A percentile compares a stretch with the other conserved stretches of the same genome.
phyloP scores from a whole-genome alignment of 2,329 filamentous ascomycete genomes.

The Rhinocladiella similis region DNA sequence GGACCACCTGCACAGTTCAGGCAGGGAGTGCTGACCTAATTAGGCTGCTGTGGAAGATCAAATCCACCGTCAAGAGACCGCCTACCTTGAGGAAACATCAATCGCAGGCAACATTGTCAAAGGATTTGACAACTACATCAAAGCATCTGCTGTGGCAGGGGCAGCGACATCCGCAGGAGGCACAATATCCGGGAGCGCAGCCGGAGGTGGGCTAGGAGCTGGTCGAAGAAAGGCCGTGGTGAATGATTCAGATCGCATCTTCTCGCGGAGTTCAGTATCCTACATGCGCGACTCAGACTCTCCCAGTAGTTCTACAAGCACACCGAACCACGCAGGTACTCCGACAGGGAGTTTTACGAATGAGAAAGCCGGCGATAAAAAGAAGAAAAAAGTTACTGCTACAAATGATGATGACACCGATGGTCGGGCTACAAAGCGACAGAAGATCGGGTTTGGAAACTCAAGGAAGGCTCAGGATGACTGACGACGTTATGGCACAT shows the following conservation, averaged over 20 bases:
- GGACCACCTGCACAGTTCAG: conserved; percentile 24
- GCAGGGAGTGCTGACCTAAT: conserved; percentile 4
- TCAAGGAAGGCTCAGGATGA: conserved; percentile 27
- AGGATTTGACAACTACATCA: conserved; percentile 98
- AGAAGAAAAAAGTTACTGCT: conserved; percentile 37
- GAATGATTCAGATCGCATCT: conserved; percentile 48
- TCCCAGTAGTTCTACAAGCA: conserved; percentile 43
- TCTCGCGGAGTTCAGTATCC: conserved; percentile 50
- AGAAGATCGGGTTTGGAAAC: conserved; percentile 28
- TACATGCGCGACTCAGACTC: conserved; percentile 39
- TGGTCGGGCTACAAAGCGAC: conserved; percentile 27
- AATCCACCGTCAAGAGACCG: conserved; percentile 79
- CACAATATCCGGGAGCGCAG: conserved; percentile 32
- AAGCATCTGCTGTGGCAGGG: conserved; percentile 63
- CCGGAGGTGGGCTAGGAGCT: conserved; percentile 32
- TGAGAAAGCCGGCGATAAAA: conserved; percentile 45
- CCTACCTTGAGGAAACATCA: conserved; percentile 87
- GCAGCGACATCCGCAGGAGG: conserved; percentile 53
- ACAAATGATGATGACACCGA: conserved; percentile 38
- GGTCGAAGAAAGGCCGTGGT: conserved; percentile 47
- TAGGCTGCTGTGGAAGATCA: conserved; percentile 70
- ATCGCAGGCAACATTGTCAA: conserved; percentile 90
- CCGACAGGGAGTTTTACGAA: conserved; percentile 41
- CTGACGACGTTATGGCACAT: conserved; percentile 11
- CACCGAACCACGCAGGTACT: conserved; percentile 48